Conservation (phyloP, 495 filamentous ascomycete species). For the Neurospora sp. region DNA sequence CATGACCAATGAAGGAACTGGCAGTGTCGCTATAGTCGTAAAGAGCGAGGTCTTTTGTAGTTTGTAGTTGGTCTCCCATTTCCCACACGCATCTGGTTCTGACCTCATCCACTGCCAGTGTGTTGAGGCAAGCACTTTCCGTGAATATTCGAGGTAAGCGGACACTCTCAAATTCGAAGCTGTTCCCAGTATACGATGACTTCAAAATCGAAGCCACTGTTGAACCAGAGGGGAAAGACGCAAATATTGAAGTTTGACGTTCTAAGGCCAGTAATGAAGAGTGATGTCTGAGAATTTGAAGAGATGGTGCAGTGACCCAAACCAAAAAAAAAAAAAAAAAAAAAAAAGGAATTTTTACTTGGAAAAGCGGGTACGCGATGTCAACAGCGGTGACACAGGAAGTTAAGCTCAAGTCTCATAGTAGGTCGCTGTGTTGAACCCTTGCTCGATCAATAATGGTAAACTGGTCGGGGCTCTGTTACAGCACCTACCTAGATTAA, state of each 20-base stretch:
- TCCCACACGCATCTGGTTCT: too few relatives aligned
- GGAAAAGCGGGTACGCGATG: not conserved
- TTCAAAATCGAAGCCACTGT: not conserved
- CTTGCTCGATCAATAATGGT: not conserved
- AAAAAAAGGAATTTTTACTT: not conserved
- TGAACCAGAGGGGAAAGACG: not conserved
- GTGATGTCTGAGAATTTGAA: not conserved
- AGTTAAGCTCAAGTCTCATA: not conserved
- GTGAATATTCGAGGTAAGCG: not conserved
- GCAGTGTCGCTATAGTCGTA: not conserved
- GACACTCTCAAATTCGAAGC: not conserved
- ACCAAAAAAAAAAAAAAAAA: not conserved
- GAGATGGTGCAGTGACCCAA: not conserved
- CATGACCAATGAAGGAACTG: not conserved
- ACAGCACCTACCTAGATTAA: not conserved
- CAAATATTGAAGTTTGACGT: not conserved
- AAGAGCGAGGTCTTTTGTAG: not conserved
- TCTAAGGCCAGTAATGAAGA: not conserved
- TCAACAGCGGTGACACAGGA: not conserved
- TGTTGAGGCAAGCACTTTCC: not conserved
- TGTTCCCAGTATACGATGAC: not conserved
- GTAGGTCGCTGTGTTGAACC: not conserved
- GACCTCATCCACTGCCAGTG: too few relatives aligned
- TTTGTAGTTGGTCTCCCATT: not conserved
- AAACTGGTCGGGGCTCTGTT: not conserved